phyloP scores from a whole-genome alignment of 2,329 filamentous ascomycete species.

The Arachnomyces sp. region DNA sequence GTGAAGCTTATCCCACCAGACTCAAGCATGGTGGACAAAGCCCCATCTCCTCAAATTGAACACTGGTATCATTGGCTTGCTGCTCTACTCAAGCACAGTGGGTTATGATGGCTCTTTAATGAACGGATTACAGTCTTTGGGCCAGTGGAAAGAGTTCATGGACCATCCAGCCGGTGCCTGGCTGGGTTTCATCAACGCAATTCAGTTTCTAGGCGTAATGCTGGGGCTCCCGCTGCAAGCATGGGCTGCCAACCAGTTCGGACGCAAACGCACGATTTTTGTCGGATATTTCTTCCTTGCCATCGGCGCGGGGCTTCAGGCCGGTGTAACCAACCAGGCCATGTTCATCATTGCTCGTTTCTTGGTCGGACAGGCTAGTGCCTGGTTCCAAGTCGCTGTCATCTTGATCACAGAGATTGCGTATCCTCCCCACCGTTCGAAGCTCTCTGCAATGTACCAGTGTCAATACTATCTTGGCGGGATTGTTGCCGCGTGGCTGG shows the following conservation, averaged over 20 bases:
- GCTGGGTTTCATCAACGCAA: constrained; percentile 17
- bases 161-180: constrained; percentile 14
- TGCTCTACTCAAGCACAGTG: too few species aligned
- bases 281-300: constrained; percentile 23
- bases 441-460: constrained; percentile 24
- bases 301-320: constrained; percentile 21
- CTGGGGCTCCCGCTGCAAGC: too few species aligned
- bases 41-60: too few species aligned
- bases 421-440: constrained; percentile 30
- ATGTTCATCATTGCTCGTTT: constrained; percentile 27
- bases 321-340: constrained; percentile 13
- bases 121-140: constrained; percentile 22
- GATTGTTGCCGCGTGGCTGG: constrained; percentile 14
- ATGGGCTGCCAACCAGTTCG: constrained; percentile 25
- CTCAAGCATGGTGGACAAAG: too few species aligned
- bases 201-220: constrained; percentile 15
- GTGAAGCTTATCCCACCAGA: too few species aligned
- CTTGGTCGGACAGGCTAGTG: constrained; percentile 26
- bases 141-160: constrained; percentile 20
- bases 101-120: constrained; percentile 30
- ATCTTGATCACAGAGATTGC: constrained; percentile 36
- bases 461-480: constrained; percentile 23
- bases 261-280: constrained; percentile 22
- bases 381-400: constrained; percentile 22
- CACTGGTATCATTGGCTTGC: too few species aligned